Evolutionary conservation across 192 early-diverging fungal species (phyloP), one percentile per base, ranked within the genome.

Genomic region (Glomus cerebriforme): DNA sequence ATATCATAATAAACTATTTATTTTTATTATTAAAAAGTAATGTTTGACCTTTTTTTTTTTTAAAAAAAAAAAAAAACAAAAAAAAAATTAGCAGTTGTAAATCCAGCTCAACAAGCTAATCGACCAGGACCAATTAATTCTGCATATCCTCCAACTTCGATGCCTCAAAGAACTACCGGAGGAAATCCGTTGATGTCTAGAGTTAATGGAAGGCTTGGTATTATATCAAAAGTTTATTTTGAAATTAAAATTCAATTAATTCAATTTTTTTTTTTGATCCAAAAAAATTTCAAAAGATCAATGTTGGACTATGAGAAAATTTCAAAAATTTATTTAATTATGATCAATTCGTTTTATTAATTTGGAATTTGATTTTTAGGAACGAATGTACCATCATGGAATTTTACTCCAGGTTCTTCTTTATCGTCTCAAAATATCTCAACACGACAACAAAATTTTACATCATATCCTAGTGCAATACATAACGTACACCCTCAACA

Each of bases 211-310:
- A 63, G 62, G 27, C 27, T 63, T 24, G 62, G 62, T 63, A 63
- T 63, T 63, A 31, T 63, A 24, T 29, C 13, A 13, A 63, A 5
- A 63, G 8, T 63, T 29, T 63, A 29, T 29, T 29, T 63, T 59
- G n/a, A 92, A 8, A 90, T 91, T 43, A 9, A 43, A 43, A 43
- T 43, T 43, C 39, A 17, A 49, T 17, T 15, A 17, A 17, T 49
- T 19, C 15, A 54, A 5, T 19, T 39, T 39, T 39, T 8, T 39
- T 39, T 39, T 39, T 19, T 54, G 47, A 54, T 54, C 47, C 17
- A 54, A 54, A 3, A 54, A 54, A 17, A 19, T 54, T 54, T 47
- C 10, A 12, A 13, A 47, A 47, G 8, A 54, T 54, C 47, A 54
- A 54, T 54, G 4, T 43, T 43, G 10, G 7, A 43, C 4, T 9